A percentile compares a stretch with the other conserved stretches of the same genome.
Evolutionary conservation across 2,329 filamentous ascomycete genomes (phyloP).

Genomic region (Metarhizium anisopliae): DNA sequence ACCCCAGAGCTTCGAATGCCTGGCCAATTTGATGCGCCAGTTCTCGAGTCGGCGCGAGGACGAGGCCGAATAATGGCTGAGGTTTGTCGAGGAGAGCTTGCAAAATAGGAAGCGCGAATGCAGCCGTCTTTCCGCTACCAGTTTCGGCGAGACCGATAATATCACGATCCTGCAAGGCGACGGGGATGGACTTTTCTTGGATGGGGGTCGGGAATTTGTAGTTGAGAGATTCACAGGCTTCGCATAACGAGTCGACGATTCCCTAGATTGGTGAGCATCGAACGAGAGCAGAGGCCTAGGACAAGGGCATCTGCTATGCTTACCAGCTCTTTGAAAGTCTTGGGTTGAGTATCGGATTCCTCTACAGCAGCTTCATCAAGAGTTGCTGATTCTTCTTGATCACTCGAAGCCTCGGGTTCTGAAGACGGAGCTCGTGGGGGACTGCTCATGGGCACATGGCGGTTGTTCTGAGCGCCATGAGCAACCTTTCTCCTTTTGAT

Average conservation of each 20-base stretch:
- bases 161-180: slow-evolving; percentile 71
- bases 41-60: slow-evolving; percentile 89
- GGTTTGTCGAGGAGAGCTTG: slow-evolving; percentile 85
- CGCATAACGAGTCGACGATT: slow-evolving; percentile 77
- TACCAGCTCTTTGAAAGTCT: slow-evolving; percentile 60
- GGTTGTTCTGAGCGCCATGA: slow-evolving; percentile 17
- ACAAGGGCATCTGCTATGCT: slow-evolving; percentile 2
- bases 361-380: slow-evolving; percentile 23
- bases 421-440: slow-evolving; percentile 1
- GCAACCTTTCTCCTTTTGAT: slow-evolving; percentile 33
- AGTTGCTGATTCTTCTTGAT: slow-evolving; percentile 23
- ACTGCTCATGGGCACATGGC: background rate
- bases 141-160: slow-evolving; percentile 93
- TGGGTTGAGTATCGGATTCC: slow-evolving; percentile 27
- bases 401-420: slow-evolving; percentile 5
- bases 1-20: slow-evolving; percentile 78
- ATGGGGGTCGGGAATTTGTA: slow-evolving; percentile 87
- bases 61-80: slow-evolving; percentile 75
- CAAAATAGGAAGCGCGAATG: slow-evolving; percentile 87
- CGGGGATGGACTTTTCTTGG: slow-evolving; percentile 74
- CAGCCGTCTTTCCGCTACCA: slow-evolving; percentile 90
- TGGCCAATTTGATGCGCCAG: slow-evolving; percentile 85
- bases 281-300: background rate
- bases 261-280: slow-evolving; percentile 39
- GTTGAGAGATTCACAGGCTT: slow-evolving; percentile 73